phyloP scores from a whole-genome alignment of 2,329 filamentous ascomycete genomes.

The Teratosphaeria epicoccoides region DNA sequence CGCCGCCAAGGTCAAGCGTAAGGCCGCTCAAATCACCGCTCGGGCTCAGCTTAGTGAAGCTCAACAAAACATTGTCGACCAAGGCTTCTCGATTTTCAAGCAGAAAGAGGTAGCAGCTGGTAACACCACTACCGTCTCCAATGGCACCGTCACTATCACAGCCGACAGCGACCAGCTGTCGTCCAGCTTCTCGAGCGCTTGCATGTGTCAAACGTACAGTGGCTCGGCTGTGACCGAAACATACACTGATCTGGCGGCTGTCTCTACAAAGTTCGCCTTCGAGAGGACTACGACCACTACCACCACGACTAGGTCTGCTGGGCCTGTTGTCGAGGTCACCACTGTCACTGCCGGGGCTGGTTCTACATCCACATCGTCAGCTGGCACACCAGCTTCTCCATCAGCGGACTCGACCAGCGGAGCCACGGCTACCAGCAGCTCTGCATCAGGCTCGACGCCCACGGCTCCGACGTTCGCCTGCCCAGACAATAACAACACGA shows the following conservation, averaged over 20 bases:
- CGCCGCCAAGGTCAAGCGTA: slow-evolving; percentile 8
- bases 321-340: not conserved
- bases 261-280: slow-evolving; percentile 2
- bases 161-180: slow-evolving; percentile 9
- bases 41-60: slow-evolving; percentile 6
- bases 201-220: slow-evolving; percentile 19
- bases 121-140: slow-evolving; percentile 3
- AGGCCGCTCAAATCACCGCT: slow-evolving; percentile 9
- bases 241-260: slow-evolving; percentile 15
- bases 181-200: slow-evolving; percentile 24
- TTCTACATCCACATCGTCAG: slow-evolving; percentile 1
- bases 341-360: slow-evolving; percentile 1
- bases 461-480: slow-evolving; percentile 22
- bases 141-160: not conserved
- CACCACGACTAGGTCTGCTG: not conserved
- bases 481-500: slow-evolving; percentile 22
- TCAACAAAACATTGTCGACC: not conserved
- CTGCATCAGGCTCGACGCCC: slow-evolving; percentile 10
- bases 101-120: slow-evolving; percentile 10
- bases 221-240: slow-evolving; percentile 19
- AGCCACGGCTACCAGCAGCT: not conserved
- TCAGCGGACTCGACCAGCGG: not conserved
- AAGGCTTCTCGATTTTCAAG: slow-evolving; percentile 11
- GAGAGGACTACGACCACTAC: not conserved
- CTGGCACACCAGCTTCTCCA: not conserved